These are phyloP conservation scores for Termitomyces sp. DNA, from an alignment of 768 basidiomycete genomes.

Conservation along the genomic window DNA sequence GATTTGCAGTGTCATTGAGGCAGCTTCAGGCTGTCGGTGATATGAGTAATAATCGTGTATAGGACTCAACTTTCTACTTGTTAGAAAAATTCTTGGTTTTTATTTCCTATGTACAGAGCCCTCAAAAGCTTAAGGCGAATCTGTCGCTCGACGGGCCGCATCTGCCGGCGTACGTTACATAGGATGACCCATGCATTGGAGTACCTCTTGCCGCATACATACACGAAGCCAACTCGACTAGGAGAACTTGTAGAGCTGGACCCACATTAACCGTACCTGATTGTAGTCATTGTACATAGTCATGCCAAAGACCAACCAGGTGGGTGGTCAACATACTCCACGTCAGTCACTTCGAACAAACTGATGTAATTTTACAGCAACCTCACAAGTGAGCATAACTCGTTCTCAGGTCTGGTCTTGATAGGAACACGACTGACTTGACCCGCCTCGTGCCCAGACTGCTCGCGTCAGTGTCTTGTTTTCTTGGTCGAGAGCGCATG, in stretches of 20 bases:
- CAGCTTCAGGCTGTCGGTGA: no score
- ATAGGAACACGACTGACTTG: not conserved
- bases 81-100: no score
- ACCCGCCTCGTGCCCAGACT: conserved; percentile 4
- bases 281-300: no score
- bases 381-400: conserved; percentile 7
- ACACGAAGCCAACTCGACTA: not conserved
- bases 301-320: conserved; percentile 6
- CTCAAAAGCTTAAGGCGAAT: no score
- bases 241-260: not conserved
- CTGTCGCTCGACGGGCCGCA: not conserved
- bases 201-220: no score
- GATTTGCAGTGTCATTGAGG: no score
- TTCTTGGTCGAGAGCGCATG: not conserved
- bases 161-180: not conserved
- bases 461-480: conserved; percentile 14
- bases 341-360: not conserved
- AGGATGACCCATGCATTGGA: not conserved
- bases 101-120: no score
- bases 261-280: not conserved
- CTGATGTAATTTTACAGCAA: conserved; percentile 1
- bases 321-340: not conserved
- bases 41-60: no score
- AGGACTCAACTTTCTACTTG: no score
- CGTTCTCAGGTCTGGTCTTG: not conserved